Evolutionary conservation across 2,329 filamentous ascomycete species (phyloP).

Genomic region (Penicillium sp.): DNA sequence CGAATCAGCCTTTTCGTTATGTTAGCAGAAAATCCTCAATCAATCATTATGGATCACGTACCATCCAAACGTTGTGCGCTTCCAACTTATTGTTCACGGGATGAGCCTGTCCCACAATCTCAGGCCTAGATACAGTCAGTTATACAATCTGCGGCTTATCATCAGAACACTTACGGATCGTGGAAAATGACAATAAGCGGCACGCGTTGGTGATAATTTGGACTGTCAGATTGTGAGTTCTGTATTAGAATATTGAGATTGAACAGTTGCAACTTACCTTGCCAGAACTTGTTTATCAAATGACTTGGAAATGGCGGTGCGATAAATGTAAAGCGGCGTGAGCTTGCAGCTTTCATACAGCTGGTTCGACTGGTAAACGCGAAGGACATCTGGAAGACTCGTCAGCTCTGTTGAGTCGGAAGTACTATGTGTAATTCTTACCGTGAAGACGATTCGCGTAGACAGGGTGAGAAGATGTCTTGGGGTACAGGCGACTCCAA

Average conservation of each 20-base stretch:
- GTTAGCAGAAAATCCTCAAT: slow-evolving; percentile 22
- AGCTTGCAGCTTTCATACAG: slow-evolving; percentile 73
- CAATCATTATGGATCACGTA: slow-evolving; percentile 49
- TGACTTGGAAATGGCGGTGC: slow-evolving; percentile 67
- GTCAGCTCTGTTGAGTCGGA: slow-evolving; percentile 5
- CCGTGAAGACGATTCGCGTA: slow-evolving; percentile 61
- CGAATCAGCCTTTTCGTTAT: slow-evolving; percentile 66
- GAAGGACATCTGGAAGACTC: slow-evolving; percentile 63
- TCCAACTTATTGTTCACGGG: slow-evolving; percentile 70
- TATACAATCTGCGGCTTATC: not conserved
- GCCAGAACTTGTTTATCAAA: slow-evolving; percentile 86
- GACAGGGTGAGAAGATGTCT: slow-evolving; percentile 34
- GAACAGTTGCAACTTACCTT: slow-evolving; percentile 49
- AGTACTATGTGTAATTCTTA: slow-evolving; percentile 20
- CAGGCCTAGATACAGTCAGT: slow-evolving; percentile 53
- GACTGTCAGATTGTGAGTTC: slow-evolving; percentile 38
- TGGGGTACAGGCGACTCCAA: slow-evolving; percentile 85
- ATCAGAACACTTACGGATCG: slow-evolving; percentile 64
- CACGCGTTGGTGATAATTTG: slow-evolving; percentile 61
- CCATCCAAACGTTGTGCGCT: slow-evolving; percentile 82
- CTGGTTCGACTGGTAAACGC: slow-evolving; percentile 69
- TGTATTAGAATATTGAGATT: not conserved
- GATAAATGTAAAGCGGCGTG: slow-evolving; percentile 75
- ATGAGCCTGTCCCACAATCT: slow-evolving; percentile 65
- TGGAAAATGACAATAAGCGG: slow-evolving; percentile 84